Evolutionary conservation across 768 basidiomycete genomes (phyloP).

Genomic region (Russula ochroleuca): DNA sequence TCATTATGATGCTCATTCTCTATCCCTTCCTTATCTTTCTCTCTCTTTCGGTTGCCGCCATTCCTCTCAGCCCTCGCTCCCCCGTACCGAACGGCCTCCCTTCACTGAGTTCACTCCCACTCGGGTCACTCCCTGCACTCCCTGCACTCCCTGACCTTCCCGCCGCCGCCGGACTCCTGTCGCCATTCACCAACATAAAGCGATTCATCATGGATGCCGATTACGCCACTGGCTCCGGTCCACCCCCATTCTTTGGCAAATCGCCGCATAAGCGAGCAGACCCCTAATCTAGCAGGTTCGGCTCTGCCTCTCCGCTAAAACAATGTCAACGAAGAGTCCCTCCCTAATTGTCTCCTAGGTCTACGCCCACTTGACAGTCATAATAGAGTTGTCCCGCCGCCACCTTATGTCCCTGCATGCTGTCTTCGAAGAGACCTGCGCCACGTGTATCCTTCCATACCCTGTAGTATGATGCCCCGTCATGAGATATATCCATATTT

Average conservation of each 20-base stretch:
- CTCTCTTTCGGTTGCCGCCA: not conserved
- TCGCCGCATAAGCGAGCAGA: not conserved
- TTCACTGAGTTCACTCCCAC: no score
- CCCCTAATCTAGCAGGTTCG: not conserved
- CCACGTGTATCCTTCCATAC: slow-evolving; percentile 4
- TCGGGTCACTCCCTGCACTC: no score
- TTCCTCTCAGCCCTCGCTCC: slow-evolving; percentile 4
- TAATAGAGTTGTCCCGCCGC: not conserved
- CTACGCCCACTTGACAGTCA: not conserved
- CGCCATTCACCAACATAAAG: not conserved
- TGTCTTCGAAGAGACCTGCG: not conserved
- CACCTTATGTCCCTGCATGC: not conserved
- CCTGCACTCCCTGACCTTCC: not conserved
- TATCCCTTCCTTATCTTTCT: not conserved
- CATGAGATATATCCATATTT: slow-evolving; percentile 10
- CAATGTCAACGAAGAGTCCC: not conserved
- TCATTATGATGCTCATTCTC: slow-evolving; percentile 1
- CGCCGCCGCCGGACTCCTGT: not conserved
- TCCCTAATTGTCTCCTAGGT: not conserved
- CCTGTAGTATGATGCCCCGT: slow-evolving; percentile 11
- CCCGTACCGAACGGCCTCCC: no score
- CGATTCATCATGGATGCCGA: slow-evolving; percentile 21
- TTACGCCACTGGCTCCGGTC: slow-evolving; percentile 6
- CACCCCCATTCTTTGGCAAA: not conserved
- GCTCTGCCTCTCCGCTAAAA: not conserved